Conservation (phyloP, 2,329 filamentous ascomycete genomes). For the Fonsecaea monophora region DNA sequence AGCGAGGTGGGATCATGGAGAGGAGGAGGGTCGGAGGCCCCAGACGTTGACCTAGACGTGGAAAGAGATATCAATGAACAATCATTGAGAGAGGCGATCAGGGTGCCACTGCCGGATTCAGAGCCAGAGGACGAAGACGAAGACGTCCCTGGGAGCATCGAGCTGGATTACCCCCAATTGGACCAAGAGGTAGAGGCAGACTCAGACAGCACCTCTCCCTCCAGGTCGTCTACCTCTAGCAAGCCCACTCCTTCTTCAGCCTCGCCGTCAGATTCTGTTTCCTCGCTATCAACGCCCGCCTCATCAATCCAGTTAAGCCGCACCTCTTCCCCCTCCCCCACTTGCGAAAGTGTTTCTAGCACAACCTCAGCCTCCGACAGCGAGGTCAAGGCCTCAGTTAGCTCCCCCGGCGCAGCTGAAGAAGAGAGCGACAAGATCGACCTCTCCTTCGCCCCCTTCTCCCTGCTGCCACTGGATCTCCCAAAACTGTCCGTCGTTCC, state of each 20-base stretch:
- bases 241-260: not conserved
- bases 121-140: slow-evolving; percentile 11
- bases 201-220: not conserved
- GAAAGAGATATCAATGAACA: slow-evolving; percentile 9
- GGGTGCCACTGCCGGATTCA: slow-evolving; percentile 12
- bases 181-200: slow-evolving; percentile 7
- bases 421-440: not conserved
- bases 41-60: not conserved
- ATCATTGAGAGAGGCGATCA: slow-evolving; percentile 7
- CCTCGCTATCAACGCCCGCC: slow-evolving; percentile 18
- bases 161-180: not conserved
- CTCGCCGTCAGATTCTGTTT: slow-evolving; percentile 8
- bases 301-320: slow-evolving; percentile 27
- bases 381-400: slow-evolving; percentile 7
- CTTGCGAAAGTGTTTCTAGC: slow-evolving; percentile 6
- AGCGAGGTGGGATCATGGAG: slow-evolving; percentile 12
- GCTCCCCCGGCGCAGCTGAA: not conserved
- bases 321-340: slow-evolving; percentile 21
- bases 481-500: slow-evolving; percentile 7
- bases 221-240: slow-evolving; percentile 10
- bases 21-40: not conserved
- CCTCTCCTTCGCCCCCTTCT: slow-evolving; percentile 19
- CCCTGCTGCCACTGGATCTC: slow-evolving; percentile 17
- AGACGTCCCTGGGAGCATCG: not conserved
- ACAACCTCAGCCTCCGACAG: slow-evolving; percentile 16